A percentile compares a stretch with the other conserved stretches of the same genome.
Conservation (phyloP, 1,284 basidiomycete species). For the Trametes polyzona region DNA sequence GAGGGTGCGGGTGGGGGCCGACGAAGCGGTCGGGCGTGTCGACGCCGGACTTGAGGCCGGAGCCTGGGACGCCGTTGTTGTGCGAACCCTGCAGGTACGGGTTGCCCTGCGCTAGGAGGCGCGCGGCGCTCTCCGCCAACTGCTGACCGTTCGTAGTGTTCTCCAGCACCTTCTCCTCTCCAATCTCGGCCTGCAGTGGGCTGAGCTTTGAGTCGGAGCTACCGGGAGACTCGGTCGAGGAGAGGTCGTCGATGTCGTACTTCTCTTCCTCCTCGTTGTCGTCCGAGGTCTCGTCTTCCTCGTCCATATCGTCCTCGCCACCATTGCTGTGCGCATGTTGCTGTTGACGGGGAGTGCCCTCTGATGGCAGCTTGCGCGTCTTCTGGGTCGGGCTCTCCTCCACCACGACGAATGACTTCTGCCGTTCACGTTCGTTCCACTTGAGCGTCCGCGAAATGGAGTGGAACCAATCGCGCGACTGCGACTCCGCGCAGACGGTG, state of each 20-base stretch:
- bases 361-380: constrained; percentile 20
- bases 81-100: constrained; percentile 43
- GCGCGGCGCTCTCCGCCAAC: constrained; percentile 39
- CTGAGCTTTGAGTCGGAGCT: constrained; percentile 18
- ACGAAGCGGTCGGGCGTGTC: constrained; percentile 79
- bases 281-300: constrained; percentile 53
- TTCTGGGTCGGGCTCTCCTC: constrained; percentile 73
- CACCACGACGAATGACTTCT: constrained; percentile 97
- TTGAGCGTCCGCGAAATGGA: constrained; percentile 95
- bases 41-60: constrained; percentile 60
- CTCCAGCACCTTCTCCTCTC: constrained; percentile 36
- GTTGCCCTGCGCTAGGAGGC: constrained; percentile 39
- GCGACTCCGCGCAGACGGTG: constrained; percentile 96
- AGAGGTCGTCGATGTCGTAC: constrained; percentile 91
- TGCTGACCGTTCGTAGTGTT: constrained; percentile 24
- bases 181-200: constrained; percentile 43
- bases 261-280: constrained; percentile 70
- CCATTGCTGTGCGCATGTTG: background rate
- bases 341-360: constrained; percentile 16
- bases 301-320: constrained; percentile 43
- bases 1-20: constrained; percentile 64
- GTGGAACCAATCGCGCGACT: constrained; percentile 98
- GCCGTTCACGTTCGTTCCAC: constrained; percentile 97
- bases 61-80: constrained; percentile 40
- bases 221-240: constrained; percentile 40